A percentile compares a stretch with the other conserved stretches of the same genome.
Evolutionary conservation across 805 yeast species (phyloP).

Genomic region (Yarrowia phangngaensis): DNA sequence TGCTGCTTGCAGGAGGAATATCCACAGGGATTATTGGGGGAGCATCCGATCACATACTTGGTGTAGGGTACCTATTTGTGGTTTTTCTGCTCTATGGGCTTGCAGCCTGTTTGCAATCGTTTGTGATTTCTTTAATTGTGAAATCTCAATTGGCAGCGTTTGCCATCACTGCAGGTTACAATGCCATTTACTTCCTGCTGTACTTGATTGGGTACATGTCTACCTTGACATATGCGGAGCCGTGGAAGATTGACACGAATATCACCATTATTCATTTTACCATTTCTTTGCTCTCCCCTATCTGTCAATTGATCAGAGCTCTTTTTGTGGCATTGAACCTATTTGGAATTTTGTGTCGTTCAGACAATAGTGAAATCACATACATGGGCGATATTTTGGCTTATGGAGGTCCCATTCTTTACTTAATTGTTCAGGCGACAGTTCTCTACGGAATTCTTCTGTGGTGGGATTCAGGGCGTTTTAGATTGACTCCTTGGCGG

Average conservation of each 20-base stretch:
- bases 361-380: conserved; percentile 31
- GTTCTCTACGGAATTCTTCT: conserved; percentile 33
- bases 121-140: conserved; percentile 38
- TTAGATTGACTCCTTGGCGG: conserved; percentile 30
- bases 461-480: conserved; percentile 41
- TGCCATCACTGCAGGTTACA: conserved; percentile 39
- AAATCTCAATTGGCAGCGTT: conserved; percentile 42
- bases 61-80: conserved; percentile 38
- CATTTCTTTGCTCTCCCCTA: conserved; percentile 36
- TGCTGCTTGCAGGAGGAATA: conserved; percentile 34
- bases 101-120: conserved; percentile 36
- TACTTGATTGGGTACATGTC: conserved; percentile 38
- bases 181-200: conserved; percentile 37
- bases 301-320: conserved; percentile 35
- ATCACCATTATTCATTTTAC: conserved; percentile 36
- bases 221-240: conserved; percentile 37
- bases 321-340: conserved; percentile 38
- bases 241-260: conserved; percentile 33
- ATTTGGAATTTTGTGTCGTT: conserved; percentile 38
- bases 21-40: conserved; percentile 36
- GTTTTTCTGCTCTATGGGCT: conserved; percentile 38
- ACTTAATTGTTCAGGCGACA: conserved; percentile 35
- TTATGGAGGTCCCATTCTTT: conserved; percentile 40
- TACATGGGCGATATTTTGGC: conserved; percentile 38
- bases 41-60: conserved; percentile 32